These are phyloP conservation scores for Pinus albicaulis DNA, from an alignment of 75 land plant genomes.

Conservation along the genomic window DNA sequence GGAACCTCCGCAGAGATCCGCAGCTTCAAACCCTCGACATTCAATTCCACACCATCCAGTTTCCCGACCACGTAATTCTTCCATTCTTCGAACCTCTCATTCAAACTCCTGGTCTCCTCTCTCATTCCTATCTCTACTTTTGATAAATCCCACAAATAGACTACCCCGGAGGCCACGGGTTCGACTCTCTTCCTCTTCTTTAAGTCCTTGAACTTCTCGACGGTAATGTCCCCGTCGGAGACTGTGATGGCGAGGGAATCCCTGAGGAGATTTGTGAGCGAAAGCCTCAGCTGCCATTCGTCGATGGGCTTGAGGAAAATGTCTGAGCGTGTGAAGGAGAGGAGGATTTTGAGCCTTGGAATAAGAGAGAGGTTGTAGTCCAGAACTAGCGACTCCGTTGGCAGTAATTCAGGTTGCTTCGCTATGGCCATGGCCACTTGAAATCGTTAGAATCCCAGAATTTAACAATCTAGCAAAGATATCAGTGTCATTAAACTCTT, in stretches of 20 bases:
- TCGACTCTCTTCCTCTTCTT: slow-evolving; percentile 75
- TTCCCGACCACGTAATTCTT: slow-evolving; percentile 38
- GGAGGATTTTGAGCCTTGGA: slow-evolving; percentile 53
- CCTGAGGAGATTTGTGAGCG: slow-evolving; percentile 55
- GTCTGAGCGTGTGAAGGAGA: slow-evolving; percentile 66
- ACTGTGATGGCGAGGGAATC: slow-evolving; percentile 39
- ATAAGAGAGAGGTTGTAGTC: slow-evolving; percentile 58
- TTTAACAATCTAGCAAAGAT: too few species aligned
- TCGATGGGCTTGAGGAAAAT: slow-evolving; percentile 58
- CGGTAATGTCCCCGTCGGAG: slow-evolving; percentile 53
- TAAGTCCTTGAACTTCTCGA: slow-evolving; percentile 46
- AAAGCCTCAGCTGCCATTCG: slow-evolving; percentile 80
- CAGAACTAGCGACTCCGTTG: slow-evolving; percentile 45
- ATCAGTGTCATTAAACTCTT: too few species aligned
- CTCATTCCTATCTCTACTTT: slow-evolving; percentile 15
- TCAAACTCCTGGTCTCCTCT: slow-evolving; percentile 14
- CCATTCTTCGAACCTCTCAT: slow-evolving; percentile 44
- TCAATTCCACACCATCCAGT: slow-evolving; percentile 76
- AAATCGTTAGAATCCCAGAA: too few species aligned
- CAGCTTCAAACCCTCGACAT: slow-evolving; percentile 62
- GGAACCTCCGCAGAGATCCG: slow-evolving; percentile 44
- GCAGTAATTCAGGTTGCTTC: slow-evolving; percentile 7
- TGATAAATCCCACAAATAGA: slow-evolving; percentile 55
- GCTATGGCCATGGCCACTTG: too few species aligned
- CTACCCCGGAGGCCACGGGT: slow-evolving; percentile 61